Percentiles rank a stretch among this genome's conserved stretches.
These are phyloP conservation scores for Hippophae tibetana DNA, from an alignment of 306 rosid species.

Conservation along the genomic window DNA sequence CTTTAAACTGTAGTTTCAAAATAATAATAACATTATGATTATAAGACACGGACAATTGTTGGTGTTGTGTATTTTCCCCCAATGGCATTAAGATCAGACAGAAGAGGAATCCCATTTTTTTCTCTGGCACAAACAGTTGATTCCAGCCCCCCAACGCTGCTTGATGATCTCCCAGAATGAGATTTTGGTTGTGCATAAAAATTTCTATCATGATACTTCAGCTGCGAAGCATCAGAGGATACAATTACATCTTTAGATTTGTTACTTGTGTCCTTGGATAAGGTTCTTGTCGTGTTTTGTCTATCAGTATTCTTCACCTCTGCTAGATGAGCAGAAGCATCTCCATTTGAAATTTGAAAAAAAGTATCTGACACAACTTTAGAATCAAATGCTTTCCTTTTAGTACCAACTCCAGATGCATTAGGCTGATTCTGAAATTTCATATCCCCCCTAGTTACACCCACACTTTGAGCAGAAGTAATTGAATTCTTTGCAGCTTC, in stretches of 20 bases:
- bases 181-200: constrained; percentile 42
- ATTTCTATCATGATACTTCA: constrained; percentile 55
- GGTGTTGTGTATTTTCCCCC: constrained; percentile 44
- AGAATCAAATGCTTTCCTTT: constrained; percentile 48
- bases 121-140: constrained; percentile 39
- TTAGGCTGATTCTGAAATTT: constrained; percentile 45
- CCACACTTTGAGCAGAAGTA: constrained; percentile 39
- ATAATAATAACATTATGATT: constrained; percentile 1
- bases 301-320: constrained; percentile 59
- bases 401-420: constrained; percentile 38
- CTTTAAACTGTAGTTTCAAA: background rate
- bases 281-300: constrained; percentile 42
- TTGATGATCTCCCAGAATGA: constrained; percentile 51
- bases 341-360: constrained; percentile 49
- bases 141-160: constrained; percentile 39
- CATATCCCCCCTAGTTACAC: constrained; percentile 37
- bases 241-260: constrained; percentile 57
- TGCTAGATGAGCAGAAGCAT: constrained; percentile 28
- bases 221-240: constrained; percentile 40
- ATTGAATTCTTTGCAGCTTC: constrained; percentile 42
- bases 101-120: constrained; percentile 53
- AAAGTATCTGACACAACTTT: constrained; percentile 46
- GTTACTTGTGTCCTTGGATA: constrained; percentile 46
- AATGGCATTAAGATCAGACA: constrained; percentile 54
- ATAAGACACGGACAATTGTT: constrained; percentile 46